phyloP scores from a whole-genome alignment of 2,329 filamentous ascomycete genomes.

The Corinectria fuckeliana region DNA sequence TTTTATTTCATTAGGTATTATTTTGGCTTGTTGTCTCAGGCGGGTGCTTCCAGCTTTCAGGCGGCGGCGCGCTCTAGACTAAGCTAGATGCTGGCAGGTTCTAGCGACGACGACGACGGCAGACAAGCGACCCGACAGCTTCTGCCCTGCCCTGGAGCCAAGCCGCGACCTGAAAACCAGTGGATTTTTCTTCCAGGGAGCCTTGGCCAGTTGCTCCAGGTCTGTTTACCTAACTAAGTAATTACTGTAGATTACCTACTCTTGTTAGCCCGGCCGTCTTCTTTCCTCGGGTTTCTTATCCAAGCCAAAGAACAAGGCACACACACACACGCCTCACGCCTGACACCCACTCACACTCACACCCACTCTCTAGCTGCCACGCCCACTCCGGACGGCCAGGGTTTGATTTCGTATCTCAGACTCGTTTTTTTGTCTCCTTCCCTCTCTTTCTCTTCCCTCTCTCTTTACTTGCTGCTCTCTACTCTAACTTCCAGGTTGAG shows the following conservation, averaged over 20 bases:
- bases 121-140: background rate
- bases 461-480: conserved; percentile 12
- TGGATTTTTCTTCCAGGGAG: background rate
- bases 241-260: too few relatives aligned
- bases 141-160: background rate
- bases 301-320: conserved; percentile 5
- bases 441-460: conserved; percentile 5
- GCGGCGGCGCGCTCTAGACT: background rate
- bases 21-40: too few relatives aligned
- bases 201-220: background rate
- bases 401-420: conserved; percentile 21
- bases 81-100: background rate
- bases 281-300: background rate
- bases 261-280: conserved; percentile 1
- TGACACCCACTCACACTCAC: conserved; percentile 7
- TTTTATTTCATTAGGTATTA: too few relatives aligned
- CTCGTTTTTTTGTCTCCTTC: conserved; percentile 9
- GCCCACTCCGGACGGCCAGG: background rate
- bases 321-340: conserved; percentile 1
- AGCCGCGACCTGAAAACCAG: background rate
- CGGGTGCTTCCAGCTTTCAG: too few relatives aligned
- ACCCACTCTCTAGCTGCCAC: conserved; percentile 1
- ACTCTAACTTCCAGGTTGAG: background rate
- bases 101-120: background rate
- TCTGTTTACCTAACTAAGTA: too few relatives aligned